Evolutionary conservation across 2,329 filamentous ascomycete species (phyloP), one percentile per base, ranked within the genome.

Genomic region (Phialophora verrucosa): DNA sequence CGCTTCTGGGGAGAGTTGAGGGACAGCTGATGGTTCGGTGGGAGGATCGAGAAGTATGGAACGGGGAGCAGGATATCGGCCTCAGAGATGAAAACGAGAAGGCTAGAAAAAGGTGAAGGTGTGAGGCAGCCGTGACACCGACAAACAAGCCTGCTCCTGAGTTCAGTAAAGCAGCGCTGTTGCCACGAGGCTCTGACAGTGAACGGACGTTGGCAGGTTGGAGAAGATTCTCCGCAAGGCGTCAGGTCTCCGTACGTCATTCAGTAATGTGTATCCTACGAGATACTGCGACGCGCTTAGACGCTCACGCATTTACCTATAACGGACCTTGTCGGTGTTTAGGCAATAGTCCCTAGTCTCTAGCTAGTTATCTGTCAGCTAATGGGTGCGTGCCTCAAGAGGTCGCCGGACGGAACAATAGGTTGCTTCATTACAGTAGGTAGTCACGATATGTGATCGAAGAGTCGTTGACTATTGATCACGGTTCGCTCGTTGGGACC

Each of bases 161-260:
- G 6, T 44, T 44, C 38, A 8, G 38, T 17, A n/a, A 14, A 38
- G 32, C 54, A 32, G 29, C 14, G 20, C 20, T 56, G 54, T 29
- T 25, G 29, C 29, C 25, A 29, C 29, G 53, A 55, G 53, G 53
- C 53, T 25, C 29, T 55, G 53, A 20, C 20, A 10, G 27, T 32
- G 53, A 31, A 20, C 23, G 11, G 53, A 55, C 12, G 25, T 32
- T 29, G 53, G 53, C 35, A 20, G 25, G 11, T 55, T 55, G 53
- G 53, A 55, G 53, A 55, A 55, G 53, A 12, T 55, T 55, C 53
- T 55, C 53, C 53, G 25, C 25, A 55, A 55, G 53, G 53, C 53
- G n/a, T 25, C 25, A 55, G 25, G 25, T 7, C 29, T 23, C 29
- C 4, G 17, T 55, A 35, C 53, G 53, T 55, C 53, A 55, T 32